A percentile compares a stretch with the other conserved stretches of the same genome.
Conservation (phyloP, 345 rosid species). For the Nephelium lappaceum region DNA sequence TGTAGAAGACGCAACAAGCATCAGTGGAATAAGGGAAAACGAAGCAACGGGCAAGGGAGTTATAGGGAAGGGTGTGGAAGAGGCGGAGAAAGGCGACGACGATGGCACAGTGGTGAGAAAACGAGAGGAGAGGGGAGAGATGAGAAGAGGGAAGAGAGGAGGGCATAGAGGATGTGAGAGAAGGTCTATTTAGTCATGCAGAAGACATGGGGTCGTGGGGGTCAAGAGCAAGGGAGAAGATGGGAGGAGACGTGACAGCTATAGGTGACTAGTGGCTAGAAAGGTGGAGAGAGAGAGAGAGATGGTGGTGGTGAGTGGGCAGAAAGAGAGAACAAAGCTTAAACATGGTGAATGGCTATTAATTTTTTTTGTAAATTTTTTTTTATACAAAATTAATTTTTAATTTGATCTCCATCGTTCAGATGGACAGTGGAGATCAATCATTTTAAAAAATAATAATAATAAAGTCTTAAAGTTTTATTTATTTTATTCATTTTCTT, state of each 20-base stretch:
- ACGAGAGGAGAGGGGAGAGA: conserved; percentile 26
- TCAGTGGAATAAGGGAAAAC: conserved; percentile 46
- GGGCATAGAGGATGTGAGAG: conserved; percentile 41
- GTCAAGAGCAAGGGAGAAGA: conserved; percentile 32
- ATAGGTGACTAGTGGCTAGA: too few relatives aligned
- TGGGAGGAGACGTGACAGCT: conserved; percentile 28
- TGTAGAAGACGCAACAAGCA: conserved; percentile 65
- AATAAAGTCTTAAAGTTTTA: too few relatives aligned
- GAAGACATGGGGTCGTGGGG: conserved; percentile 63
- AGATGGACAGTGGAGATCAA: too few relatives aligned
- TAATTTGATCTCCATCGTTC: too few relatives aligned
- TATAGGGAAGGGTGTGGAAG: conserved; percentile 61
- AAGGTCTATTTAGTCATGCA: conserved; percentile 59
- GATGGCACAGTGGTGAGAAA: conserved; percentile 47
- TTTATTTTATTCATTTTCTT: too few relatives aligned
- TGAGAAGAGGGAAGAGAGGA: conserved; percentile 46
- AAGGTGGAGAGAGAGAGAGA: not conserved
- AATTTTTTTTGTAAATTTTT: too few relatives aligned
- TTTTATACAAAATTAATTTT: too few relatives aligned
- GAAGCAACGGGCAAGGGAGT: conserved; percentile 43
- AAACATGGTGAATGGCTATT: too few relatives aligned
- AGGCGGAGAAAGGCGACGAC: conserved; percentile 73
- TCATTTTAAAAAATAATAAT: too few relatives aligned
- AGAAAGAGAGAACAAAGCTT: too few relatives aligned
- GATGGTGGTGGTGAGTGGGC: conserved; percentile 39